Base-by-base conservation (phyloP, 805 yeast genomes). In the Saccharomycopsis olivae region DNA sequence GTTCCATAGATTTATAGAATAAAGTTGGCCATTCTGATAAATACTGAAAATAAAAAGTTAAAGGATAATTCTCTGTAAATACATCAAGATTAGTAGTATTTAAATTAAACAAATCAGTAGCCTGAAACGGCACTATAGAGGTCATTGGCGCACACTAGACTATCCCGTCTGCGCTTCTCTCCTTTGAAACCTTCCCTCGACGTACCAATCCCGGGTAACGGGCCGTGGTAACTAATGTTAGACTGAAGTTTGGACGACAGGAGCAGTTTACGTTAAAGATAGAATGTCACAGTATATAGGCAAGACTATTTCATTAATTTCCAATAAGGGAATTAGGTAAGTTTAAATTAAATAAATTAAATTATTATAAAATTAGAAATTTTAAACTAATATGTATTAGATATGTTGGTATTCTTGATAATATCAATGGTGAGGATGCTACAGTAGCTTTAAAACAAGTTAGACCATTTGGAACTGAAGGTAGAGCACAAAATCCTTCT, bases 251-350 rank as follows among this genome's bases (percentile, higher is more conserved):
- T n/a, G n/a, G n/a, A n/a, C n/a, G n/a, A n/a, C n/a, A n/a, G n/a
- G n/a, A n/a, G n/a, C n/a, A n/a, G n/a, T n/a, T n/a, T n/a, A n/a
- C n/a, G n/a, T n/a, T n/a, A n/a, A n/a, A n/a, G n/a, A n/a, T n/a
- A 38, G 23, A 33, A 92, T 92, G 97, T 80, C 96, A 34, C 87
- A 87, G 55, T 88, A 80, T 60, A 82, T 87, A 50, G 97, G 97
- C 8, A 85, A 85, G 58, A 79, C 89, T 38, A 85, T 87, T 51
- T 76, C 92, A 19, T 67, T 86, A 56, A 72, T 82, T 47, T 79
- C 94, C 43, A 75, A 73, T 55, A 78, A 82, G 51, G 85, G 84
- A 29, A 78, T 83, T 46, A 69, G 76, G 66, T 67, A 56, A 33
- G 69, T 55, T 14, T n/a, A n/a, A 16, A 21, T 11, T 13, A 4